Base-by-base conservation (phyloP, 805 yeast genomes). In the Candida odintsovae region DNA sequence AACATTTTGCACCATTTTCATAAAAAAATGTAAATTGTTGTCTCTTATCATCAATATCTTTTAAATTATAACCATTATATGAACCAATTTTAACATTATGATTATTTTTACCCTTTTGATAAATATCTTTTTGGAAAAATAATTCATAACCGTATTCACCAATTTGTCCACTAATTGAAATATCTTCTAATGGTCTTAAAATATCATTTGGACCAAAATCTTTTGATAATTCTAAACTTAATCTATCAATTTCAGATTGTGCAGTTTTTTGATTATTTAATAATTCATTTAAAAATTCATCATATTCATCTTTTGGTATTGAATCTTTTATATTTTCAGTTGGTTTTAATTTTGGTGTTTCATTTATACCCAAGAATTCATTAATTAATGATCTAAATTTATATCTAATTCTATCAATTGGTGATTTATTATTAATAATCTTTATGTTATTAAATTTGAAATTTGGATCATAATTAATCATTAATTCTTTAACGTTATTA, bases 71-170 rank as follows among this genome's bases (percentile, higher is more conserved):
- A 18, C 50, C 43, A 23, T 53, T 53, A 41, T 58, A 68, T 2
- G 50, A 54, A 2, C 95, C 95, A 43, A 87, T 73, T 26, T 68
- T 64, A 0, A 77, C 72, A 36, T 68, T 57, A 25, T 72, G 70
- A 9, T 76, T 76, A 7, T 75, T 75, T 44, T 69, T 67, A 18
- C 74, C 73, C 47, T 67, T 75, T 62, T 88, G 96, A 44, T 70
- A 68, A 10, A 85, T 67, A 6, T 77, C 64, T 18, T 78, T 83
- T 22, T 73, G 68, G 52, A 80, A 73, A 43, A 85, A 82, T 23
- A 84, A 62, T 54, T 73, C 78, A 63, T 88, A 89, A 40, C 71
- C 76, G 64, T 86, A 88, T 28, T 80, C 94, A 7, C 90, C 90
- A 25, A 81, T 58, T n/a, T 68, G 68, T 26, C 68, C 65, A 40